Evolutionary conservation across 331 rosid genomes (phyloP).

Genomic region (Telfairia occidentalis): DNA sequence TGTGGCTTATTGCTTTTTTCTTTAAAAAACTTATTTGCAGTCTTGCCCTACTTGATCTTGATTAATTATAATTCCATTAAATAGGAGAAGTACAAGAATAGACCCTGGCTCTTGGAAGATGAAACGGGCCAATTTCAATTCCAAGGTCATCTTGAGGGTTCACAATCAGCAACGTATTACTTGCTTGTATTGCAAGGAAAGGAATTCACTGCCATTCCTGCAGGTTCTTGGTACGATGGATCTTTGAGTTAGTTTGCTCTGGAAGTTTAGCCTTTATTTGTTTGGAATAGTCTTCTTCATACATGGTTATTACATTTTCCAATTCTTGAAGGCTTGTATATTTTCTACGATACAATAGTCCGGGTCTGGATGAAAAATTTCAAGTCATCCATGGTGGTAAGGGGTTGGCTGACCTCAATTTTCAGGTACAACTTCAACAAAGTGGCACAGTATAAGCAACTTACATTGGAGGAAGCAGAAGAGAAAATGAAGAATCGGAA

Average conservation of each 20-base stretch:
- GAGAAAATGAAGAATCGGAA: constrained; percentile 91
- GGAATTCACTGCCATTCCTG: constrained; percentile 91
- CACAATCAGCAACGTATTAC: constrained; percentile 89
- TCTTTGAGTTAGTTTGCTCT: not conserved
- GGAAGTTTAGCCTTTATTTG: not conserved
- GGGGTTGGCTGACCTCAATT: constrained; percentile 3
- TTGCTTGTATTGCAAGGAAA: constrained; percentile 71
- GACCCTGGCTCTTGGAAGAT: constrained; percentile 95
- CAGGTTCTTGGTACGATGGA: constrained; percentile 81
- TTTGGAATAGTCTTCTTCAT: not conserved
- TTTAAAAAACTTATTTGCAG: not conserved
- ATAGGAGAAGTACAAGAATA: constrained; percentile 89
- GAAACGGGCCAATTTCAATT: constrained; percentile 85
- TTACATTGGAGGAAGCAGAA: constrained; percentile 96
- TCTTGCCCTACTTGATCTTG: not conserved
- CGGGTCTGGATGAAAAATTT: not conserved
- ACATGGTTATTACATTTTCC: not conserved
- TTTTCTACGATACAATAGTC: not conserved
- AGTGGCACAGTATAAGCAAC: constrained; percentile 88
- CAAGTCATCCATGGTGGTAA: not conserved
- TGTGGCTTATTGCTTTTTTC: not conserved
- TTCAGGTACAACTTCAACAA: constrained; percentile 88
- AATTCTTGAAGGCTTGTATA: not conserved
- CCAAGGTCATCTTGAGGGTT: constrained; percentile 93
- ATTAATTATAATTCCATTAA: constrained; percentile 7